Conservation (phyloP, 2,329 filamentous ascomycete genomes). For the Fusarium dlaminii region DNA sequence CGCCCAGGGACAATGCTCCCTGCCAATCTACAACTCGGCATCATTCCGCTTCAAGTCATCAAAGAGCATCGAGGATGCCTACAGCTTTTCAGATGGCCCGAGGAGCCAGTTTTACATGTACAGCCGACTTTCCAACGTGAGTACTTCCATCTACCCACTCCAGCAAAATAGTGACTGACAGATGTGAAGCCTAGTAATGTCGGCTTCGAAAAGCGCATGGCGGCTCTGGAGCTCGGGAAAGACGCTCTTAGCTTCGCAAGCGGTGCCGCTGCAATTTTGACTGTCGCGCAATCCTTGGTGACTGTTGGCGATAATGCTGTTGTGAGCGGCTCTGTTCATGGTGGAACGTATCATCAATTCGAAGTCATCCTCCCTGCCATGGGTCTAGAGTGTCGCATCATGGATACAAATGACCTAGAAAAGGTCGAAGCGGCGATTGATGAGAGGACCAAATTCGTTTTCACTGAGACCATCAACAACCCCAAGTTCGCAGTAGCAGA, state of each 20-base stretch:
- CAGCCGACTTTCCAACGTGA: neutral
- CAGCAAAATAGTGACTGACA: neutral
- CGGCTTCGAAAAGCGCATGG: constrained; percentile 7
- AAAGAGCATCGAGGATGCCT: neutral
- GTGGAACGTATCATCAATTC: constrained; percentile 7
- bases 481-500: constrained; percentile 1
- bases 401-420: neutral
- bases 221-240: neutral
- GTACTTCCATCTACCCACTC: no score
- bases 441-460: neutral
- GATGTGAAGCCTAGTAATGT: neutral
- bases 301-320: constrained; percentile 1
- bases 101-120: neutral
- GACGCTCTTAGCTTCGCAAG: neutral
- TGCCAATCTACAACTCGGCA: neutral
- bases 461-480: constrained; percentile 9
- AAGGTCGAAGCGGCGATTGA: neutral
- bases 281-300: neutral
- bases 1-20: neutral
- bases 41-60: neutral
- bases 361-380: neutral
- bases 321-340: neutral
- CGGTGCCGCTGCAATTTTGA: neutral
- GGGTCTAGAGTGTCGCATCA: neutral
- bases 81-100: neutral